Evolutionary conservation across 2,329 filamentous ascomycete species (phyloP).

Genomic region (Clonostachys rosea): DNA sequence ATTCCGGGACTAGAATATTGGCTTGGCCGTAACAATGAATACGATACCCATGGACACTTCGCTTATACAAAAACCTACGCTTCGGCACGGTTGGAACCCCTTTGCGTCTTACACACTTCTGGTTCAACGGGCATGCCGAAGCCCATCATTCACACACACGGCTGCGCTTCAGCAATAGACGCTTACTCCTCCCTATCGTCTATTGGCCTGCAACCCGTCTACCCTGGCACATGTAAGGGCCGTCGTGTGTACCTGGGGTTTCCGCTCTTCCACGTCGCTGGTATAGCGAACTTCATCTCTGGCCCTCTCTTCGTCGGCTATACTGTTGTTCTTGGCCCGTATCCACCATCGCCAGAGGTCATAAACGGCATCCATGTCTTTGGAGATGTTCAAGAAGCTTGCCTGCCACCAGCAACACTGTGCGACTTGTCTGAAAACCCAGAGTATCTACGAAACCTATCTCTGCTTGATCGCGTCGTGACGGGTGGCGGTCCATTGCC

Average conservation of each 20-base stretch:
- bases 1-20: conserved; percentile 12
- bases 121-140: conserved; percentile 28
- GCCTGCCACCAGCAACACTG: conserved; percentile 9
- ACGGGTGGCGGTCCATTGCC: conserved; percentile 21
- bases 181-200: conserved; percentile 3
- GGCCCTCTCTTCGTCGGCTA: conserved; percentile 10
- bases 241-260: conserved; percentile 7
- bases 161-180: conserved; percentile 3
- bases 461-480: conserved; percentile 10
- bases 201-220: background rate
- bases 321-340: conserved; percentile 14
- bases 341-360: conserved; percentile 10
- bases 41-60: conserved; percentile 9
- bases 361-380: conserved; percentile 6
- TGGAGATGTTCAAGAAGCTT: conserved; percentile 8
- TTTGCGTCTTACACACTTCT: conserved; percentile 25
- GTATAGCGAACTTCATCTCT: conserved; percentile 5
- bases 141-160: conserved; percentile 10
- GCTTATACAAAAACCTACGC: conserved; percentile 21
- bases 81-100: conserved; percentile 18
- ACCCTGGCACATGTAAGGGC: conserved; percentile 3
- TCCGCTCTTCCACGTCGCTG: conserved; percentile 9
- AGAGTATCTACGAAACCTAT: conserved; percentile 6
- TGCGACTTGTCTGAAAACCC: conserved; percentile 12
- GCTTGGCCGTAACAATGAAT: conserved; percentile 2